phyloP scores from a whole-genome alignment of 345 rosid genomes.

The Citrus trifoliata region DNA sequence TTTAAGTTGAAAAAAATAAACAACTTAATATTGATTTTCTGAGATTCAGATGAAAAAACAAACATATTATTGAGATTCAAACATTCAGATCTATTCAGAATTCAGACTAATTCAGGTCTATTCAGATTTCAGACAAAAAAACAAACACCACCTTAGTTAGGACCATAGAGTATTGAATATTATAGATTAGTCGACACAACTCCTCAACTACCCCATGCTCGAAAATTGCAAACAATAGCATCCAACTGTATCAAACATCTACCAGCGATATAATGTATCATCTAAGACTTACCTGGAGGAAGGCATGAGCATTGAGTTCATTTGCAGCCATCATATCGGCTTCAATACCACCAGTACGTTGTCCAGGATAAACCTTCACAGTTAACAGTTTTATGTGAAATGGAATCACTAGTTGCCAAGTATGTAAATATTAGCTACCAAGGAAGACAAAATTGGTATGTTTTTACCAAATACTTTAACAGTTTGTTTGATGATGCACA shows the following conservation, averaged over 20 bases:
- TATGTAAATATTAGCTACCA: too few species aligned
- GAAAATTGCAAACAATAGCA: not conserved
- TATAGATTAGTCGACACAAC: constrained; percentile 7
- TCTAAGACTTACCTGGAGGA: constrained; percentile 65
- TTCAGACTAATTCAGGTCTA: too few species aligned
- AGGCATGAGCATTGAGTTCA: constrained; percentile 81
- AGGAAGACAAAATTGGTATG: not conserved
- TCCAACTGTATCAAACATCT: not conserved
- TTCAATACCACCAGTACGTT: constrained; percentile 74
- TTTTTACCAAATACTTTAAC: not conserved
- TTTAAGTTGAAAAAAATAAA: too few species aligned
- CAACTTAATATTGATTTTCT: too few species aligned
- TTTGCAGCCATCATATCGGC: constrained; percentile 99
- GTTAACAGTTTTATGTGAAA: constrained; percentile 5
- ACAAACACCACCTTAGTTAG: too few species aligned
- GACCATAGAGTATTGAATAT: not conserved
- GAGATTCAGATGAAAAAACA: too few species aligned
- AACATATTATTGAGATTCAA: too few species aligned
- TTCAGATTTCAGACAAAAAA: too few species aligned
- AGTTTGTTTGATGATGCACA: not conserved
- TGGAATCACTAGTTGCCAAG: not conserved
- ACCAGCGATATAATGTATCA: not conserved
- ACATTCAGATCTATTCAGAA: too few species aligned
- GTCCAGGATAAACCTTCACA: constrained; percentile 88
- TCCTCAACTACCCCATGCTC: not conserved